Base-by-base conservation (phyloP, 2,329 filamentous ascomycete genomes). In the Paecilomyces formosus region DNA sequence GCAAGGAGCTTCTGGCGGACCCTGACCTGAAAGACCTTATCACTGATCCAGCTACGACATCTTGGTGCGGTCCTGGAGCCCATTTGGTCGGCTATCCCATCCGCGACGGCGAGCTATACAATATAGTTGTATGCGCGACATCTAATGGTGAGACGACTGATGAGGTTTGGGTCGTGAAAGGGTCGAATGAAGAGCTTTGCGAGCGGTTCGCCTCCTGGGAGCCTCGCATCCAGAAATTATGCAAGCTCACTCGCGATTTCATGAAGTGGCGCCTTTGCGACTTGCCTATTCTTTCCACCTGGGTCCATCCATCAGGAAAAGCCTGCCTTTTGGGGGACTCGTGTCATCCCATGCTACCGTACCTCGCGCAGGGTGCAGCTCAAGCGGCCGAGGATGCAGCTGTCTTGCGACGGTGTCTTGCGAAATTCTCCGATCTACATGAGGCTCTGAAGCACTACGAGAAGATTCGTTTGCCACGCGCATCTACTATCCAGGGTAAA, bases 341-440 rank as follows among this genome's bases (percentile, higher is more conserved):
- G 2, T 87, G 85, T 69, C 86, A 89, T 66, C 85, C 85, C 1
- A 88, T 85, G 21, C 80, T 88, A 54, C 86, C 86, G 1, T 85
- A 88, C 65, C 78, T 88, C 3, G 85, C 82, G 52, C 85, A 88
- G 72, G 86, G 87, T 39, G 85, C 86, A 11, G 85, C 86, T 8
- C 86, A 87, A 76, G 85, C 85, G 8, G 85, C 87, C 54, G 86
- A 89, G 69, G 86, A 89, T 64, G 85, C 82, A 1, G 84, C 82
- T 3, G 81, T 84, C 1, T 70, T 88, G 18, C 82, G 81, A 52
- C 82, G 82, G 62, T 78, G 80, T 2, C 72, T 87, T 24, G 71
- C 72, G 55, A 69, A 70, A 35, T 35, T 56, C 24, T 22, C 28
- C 5, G 58, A 61, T 22, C 60, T 61, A 54, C 26, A 54, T 21